Evolutionary conservation across 129 eudicot genomes (phyloP).

Genomic region (sunflower (Helianthus annuus)): HanXRQr2.0-SUNRISE NC_035448.2:153629341-153629840

Average conservation of each 20-base stretch:
- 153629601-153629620: background rate
- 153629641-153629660: too few relatives aligned
- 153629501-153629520: constrained; percentile 18
- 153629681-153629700: too few relatives aligned
- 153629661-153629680: too few relatives aligned
- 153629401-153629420: constrained; percentile 15
- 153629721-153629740: too few relatives aligned
- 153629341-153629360: background rate
- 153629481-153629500: constrained; percentile 8
- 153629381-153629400: constrained; percentile 6
- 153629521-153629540: background rate
- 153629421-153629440: constrained; percentile 14
- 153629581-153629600: background rate
- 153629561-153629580: constrained; percentile 27
- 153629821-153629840: too few relatives aligned
- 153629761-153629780: too few relatives aligned
- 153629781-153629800: too few relatives aligned
- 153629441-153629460: constrained; percentile 4
- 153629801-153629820: too few relatives aligned
- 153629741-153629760: too few relatives aligned
- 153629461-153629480: constrained; percentile 18
- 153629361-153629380: constrained; percentile 16
- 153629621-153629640: constrained; percentile 4
- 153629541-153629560: background rate
- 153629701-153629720: too few relatives aligned